Percentiles rank a stretch among this genome's conserved stretches.
These are phyloP conservation scores for Alternaria panax DNA, from an alignment of 2,329 filamentous ascomycete species.

Conservation along the genomic window DNA sequence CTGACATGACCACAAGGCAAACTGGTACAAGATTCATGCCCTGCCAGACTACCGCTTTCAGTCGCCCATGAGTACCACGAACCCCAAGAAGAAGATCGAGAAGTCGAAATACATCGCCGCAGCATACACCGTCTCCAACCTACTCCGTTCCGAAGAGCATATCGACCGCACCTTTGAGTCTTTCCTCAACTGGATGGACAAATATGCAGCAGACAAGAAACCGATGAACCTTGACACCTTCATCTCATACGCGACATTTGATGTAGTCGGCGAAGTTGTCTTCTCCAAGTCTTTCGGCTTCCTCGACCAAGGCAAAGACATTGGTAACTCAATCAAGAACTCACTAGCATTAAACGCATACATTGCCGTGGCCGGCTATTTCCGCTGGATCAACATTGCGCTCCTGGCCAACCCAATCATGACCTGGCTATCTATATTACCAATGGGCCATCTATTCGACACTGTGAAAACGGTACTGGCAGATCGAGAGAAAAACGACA, in stretches of 20 bases:
- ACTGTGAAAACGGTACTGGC: slow-evolving; percentile 45
- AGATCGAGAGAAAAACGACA: slow-evolving; percentile 42
- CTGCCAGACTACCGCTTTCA: slow-evolving; percentile 53
- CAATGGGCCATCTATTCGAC: slow-evolving; percentile 51
- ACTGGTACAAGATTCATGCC: slow-evolving; percentile 48
- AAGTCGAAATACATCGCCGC: slow-evolving; percentile 21
- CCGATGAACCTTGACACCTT: slow-evolving; percentile 38
- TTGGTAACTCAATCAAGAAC: slow-evolving; percentile 49
- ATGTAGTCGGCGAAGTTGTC: slow-evolving; percentile 49
- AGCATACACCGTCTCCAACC: slow-evolving; percentile 37
- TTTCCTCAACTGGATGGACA: slow-evolving; percentile 4
- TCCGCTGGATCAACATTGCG: slow-evolving; percentile 12
- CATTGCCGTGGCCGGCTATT: slow-evolving; percentile 19
- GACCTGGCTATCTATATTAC: slow-evolving; percentile 45
- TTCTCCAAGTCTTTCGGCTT: slow-evolving; percentile 46
- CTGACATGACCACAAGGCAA: slow-evolving; percentile 18
- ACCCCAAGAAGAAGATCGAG: slow-evolving; percentile 46
- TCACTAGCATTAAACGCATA: slow-evolving; percentile 2
- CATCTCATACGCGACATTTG: slow-evolving; percentile 54
- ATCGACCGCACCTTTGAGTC: slow-evolving; percentile 28
- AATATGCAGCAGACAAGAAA: background rate
- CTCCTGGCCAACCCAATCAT: slow-evolving; percentile 50
- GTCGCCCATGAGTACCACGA: slow-evolving; percentile 51
- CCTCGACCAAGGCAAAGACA: slow-evolving; percentile 37
- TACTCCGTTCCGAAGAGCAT: slow-evolving; percentile 32